Conservation (phyloP, 1,284 basidiomycete genomes). For the Sporisorium exsertum region DNA sequence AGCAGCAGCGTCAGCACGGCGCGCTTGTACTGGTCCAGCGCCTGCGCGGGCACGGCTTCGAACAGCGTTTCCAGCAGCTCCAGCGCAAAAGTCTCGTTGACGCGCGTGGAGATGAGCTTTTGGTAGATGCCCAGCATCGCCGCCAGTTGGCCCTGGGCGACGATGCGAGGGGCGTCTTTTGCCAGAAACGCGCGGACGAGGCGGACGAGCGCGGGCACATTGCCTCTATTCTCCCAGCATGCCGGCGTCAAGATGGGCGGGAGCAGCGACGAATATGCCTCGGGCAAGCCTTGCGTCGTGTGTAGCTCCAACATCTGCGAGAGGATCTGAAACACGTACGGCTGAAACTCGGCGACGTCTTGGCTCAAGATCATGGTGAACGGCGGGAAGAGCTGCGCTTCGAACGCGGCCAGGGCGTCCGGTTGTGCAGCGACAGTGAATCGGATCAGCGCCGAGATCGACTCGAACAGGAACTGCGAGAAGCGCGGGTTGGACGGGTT, state of each 20-base stretch:
- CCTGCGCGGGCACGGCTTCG: conserved; percentile 77
- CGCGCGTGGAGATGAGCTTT: conserved; percentile 86
- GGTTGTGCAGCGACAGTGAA: conserved; percentile 78
- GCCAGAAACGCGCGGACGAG: conserved; percentile 86
- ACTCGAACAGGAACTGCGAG: conserved; percentile 97
- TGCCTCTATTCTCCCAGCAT: conserved; percentile 95
- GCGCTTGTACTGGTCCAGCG: conserved; percentile 79
- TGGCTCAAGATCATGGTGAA: conserved; percentile 89
- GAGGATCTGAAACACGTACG: conserved; percentile 96
- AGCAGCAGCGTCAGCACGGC: conserved; percentile 84
- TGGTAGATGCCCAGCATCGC: conserved; percentile 90
- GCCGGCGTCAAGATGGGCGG: conserved; percentile 86
- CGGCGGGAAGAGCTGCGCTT: conserved; percentile 80
- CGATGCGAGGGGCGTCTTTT: conserved; percentile 79
- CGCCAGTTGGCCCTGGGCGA: conserved; percentile 80
- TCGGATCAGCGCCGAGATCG: conserved; percentile 88
- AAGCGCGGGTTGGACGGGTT: conserved; percentile 98
- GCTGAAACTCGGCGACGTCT: conserved; percentile 96
- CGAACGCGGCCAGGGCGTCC: conserved; percentile 79
- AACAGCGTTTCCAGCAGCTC: conserved; percentile 86
- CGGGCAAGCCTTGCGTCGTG: conserved; percentile 74
- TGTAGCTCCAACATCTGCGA: conserved; percentile 95
- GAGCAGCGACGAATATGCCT: conserved; percentile 82
- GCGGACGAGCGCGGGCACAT: conserved; percentile 90
- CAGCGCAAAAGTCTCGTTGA: conserved; percentile 91